Percentiles rank a stretch among this genome's conserved stretches.
Conservation (phyloP, 1,139 yeast genomes). For the Groenewaldozyma auringiensis region DNA sequence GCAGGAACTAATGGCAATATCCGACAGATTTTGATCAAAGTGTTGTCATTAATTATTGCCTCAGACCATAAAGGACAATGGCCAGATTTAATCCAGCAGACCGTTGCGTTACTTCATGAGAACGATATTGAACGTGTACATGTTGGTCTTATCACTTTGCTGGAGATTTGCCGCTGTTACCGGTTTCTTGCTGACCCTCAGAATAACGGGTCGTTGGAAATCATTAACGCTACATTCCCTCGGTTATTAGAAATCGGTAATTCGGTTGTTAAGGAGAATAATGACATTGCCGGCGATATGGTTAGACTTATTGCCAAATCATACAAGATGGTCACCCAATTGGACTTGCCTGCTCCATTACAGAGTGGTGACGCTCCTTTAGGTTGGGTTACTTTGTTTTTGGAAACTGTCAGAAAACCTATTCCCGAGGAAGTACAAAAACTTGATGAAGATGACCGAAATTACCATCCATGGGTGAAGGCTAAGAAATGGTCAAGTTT, state of each 20-base stretch:
- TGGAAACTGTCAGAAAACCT: constrained; percentile 54
- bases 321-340: constrained; percentile 71
- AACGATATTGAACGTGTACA: constrained; percentile 53
- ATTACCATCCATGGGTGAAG: constrained; percentile 53
- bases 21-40: constrained; percentile 60
- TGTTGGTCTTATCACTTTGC: constrained; percentile 68
- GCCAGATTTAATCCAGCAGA: constrained; percentile 55
- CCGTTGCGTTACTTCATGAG: constrained; percentile 50
- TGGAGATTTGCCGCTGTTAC: constrained; percentile 66
- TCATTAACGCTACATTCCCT: constrained; percentile 62
- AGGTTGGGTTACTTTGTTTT: constrained; percentile 75
- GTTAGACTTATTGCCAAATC: constrained; percentile 66
- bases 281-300: constrained; percentile 58
- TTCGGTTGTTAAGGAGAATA: constrained; percentile 41
- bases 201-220: constrained; percentile 49
- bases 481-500: constrained; percentile 90
- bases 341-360: constrained; percentile 64
- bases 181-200: constrained; percentile 66
- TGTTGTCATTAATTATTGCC: constrained; percentile 55
- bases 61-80: constrained; percentile 56
- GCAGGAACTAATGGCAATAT: constrained; percentile 37
- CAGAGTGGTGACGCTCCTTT: constrained; percentile 50
- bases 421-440: constrained; percentile 45
- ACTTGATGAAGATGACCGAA: constrained; percentile 43
- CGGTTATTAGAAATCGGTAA: constrained; percentile 60